These are phyloP conservation scores for Herpetomonas tarakana DNA, from an alignment of 208 protist species.

Conservation along the genomic window DNA sequence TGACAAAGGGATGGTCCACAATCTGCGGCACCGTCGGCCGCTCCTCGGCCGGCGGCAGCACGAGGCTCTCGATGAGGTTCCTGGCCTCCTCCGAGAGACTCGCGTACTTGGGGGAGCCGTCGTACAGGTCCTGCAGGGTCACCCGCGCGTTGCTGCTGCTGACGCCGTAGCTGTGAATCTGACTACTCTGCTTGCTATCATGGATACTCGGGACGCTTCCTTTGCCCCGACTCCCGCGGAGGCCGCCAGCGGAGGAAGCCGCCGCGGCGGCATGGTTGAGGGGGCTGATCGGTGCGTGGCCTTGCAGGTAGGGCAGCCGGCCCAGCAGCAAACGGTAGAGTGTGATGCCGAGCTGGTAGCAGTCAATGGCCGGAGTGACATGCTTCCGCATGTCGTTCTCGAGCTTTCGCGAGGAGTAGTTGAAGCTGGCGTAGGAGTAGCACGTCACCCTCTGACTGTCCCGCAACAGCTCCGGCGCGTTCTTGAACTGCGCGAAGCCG, in stretches of 20 bases:
- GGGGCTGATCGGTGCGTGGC: too few relatives aligned
- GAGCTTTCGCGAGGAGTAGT: not conserved
- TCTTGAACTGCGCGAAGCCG: not conserved
- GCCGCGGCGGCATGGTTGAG: not conserved
- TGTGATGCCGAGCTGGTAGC: not conserved
- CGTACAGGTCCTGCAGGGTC: not conserved
- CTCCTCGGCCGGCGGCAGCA: not conserved
- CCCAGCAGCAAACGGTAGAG: not conserved
- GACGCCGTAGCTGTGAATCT: not conserved
- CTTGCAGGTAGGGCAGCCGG: not conserved
- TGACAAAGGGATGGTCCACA: not conserved
- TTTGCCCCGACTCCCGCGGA: too few relatives aligned
- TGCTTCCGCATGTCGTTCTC: not conserved
- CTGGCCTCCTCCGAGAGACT: not conserved
- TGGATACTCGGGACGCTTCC: too few relatives aligned
- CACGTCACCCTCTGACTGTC: not conserved
- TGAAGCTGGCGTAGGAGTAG: not conserved
- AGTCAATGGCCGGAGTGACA: not conserved
- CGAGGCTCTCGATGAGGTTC: not conserved
- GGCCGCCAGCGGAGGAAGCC: too few relatives aligned
- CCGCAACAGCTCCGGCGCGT: not conserved
- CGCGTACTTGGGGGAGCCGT: not conserved
- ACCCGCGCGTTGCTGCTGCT: not conserved
- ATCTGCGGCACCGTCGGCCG: not conserved
- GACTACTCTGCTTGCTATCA: not conserved